Evolutionary conservation across 371 early-diverging fungal genomes (phyloP).

Genomic region (Parasitella parasitica): DNA sequence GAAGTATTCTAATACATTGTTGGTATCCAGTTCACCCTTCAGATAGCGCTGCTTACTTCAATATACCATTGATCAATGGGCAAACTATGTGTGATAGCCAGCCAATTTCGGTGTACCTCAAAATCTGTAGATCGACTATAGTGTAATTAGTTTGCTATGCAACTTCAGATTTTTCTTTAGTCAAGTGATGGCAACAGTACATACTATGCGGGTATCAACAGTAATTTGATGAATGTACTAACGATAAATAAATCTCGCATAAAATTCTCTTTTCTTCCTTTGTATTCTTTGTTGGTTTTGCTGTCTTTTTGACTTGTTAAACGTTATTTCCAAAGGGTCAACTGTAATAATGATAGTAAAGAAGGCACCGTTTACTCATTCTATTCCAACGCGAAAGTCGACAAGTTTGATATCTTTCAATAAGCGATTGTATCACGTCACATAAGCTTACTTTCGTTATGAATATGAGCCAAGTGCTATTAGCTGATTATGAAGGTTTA

Average conservation of each 20-base stretch:
- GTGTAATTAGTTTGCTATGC: neutral
- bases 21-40: neutral
- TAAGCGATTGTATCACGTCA: neutral
- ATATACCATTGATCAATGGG: constrained; percentile 88
- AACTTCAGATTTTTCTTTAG: neutral
- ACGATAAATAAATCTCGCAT: constrained; percentile 45
- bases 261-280: neutral
- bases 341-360: neutral
- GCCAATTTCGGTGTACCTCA: constrained; percentile 98
- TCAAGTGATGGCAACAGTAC: constrained; percentile 1
- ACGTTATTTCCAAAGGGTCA: neutral
- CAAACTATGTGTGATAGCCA: constrained; percentile 88
- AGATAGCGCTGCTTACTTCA: constrained; percentile 58
- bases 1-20: constrained; percentile 65
- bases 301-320: too few species aligned
- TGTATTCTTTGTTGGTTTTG: too few species aligned
- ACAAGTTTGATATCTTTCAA: too few species aligned
- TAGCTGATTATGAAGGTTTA: too few species aligned
- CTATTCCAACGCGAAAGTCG: neutral
- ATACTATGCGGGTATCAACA: constrained; percentile 77
- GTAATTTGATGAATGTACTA: constrained; percentile 65
- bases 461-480: too few species aligned
- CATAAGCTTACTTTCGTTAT: too few species aligned
- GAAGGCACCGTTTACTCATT: neutral
- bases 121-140: constrained; percentile 94